Percentiles rank a stretch among this genome's conserved stretches.
These are phyloP conservation scores for Silene noctiflora DNA, from an alignment of 179 eudicot genomes.

Conservation along the genomic window DNA sequence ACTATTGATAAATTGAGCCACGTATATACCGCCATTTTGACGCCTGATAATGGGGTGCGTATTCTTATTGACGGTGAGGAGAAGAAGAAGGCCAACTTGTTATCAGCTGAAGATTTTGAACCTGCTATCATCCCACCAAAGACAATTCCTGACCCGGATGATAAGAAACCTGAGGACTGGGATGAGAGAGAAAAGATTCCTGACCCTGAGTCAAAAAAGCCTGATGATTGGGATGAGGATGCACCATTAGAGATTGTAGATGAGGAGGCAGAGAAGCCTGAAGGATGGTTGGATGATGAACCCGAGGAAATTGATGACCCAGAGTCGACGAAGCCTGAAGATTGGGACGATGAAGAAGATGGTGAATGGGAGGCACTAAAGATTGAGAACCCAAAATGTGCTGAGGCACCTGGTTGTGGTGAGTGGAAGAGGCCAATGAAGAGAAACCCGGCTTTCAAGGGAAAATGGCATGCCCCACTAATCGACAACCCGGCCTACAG, in stretches of 20 bases:
- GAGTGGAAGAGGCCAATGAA: conserved; percentile 86
- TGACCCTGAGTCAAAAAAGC: conserved; percentile 64
- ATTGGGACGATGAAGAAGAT: conserved; percentile 95
- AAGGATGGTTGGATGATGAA: conserved; percentile 93
- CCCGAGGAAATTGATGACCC: conserved; percentile 89
- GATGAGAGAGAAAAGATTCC: conserved; percentile 77
- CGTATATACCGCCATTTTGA: conserved; percentile 72
- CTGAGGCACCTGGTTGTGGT: conserved; percentile 78
- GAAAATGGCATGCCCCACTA: conserved; percentile 70
- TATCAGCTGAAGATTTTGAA: conserved; percentile 70
- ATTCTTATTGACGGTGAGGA: conserved; percentile 82
- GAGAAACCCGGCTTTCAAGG: conserved; percentile 76
- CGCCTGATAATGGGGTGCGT: conserved; percentile 54
- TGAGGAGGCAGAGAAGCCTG: conserved; percentile 79
- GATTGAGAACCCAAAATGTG: conserved; percentile 80
- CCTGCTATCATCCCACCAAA: conserved; percentile 72
- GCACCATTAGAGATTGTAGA: conserved; percentile 85
- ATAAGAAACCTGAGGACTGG: conserved; percentile 86
- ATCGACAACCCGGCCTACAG: conserved; percentile 73
- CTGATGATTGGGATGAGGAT: conserved; percentile 94
- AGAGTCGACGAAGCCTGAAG: conserved; percentile 83
- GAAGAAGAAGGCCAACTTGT: conserved; percentile 66
- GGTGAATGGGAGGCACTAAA: conserved; percentile 92
- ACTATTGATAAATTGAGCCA: conserved; percentile 74
- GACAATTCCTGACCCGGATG: conserved; percentile 84